phyloP scores from a whole-genome alignment of 148 eudicot species.

The Rhododendron simsii region DNA sequence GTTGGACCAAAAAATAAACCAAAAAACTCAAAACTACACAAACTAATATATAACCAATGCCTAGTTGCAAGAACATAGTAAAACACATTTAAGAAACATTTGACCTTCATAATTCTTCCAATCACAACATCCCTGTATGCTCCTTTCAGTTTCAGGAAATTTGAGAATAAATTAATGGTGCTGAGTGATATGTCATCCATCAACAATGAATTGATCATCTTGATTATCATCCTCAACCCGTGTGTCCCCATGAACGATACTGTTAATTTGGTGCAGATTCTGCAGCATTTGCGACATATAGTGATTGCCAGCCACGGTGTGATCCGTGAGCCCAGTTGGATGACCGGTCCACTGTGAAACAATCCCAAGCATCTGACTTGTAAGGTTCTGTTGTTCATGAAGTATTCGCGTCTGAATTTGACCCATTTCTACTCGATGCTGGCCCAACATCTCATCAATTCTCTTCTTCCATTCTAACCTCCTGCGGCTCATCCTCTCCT shows the following conservation, averaged over 20 bases:
- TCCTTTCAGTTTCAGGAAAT: neutral
- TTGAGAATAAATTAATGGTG: neutral
- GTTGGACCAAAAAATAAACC: neutral
- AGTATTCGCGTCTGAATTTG: slow-evolving; percentile 72
- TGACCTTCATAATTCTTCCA: slow-evolving; percentile 10
- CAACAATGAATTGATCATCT: slow-evolving; percentile 88
- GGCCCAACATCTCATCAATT: slow-evolving; percentile 64
- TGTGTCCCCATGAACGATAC: slow-evolving; percentile 68
- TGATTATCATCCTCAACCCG: slow-evolving; percentile 79
- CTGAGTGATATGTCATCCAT: slow-evolving; percentile 35
- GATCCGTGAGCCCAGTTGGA: slow-evolving; percentile 71
- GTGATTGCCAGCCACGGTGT: slow-evolving; percentile 62
- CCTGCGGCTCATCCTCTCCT: slow-evolving; percentile 62
- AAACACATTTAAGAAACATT: neutral
- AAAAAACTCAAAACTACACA: neutral
- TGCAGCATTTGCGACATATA: slow-evolving; percentile 89
- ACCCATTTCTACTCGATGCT: slow-evolving; percentile 71
- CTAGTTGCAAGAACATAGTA: neutral
- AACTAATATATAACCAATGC: slow-evolving; percentile 10
- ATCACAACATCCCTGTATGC: neutral
- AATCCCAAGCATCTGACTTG: slow-evolving; percentile 64
- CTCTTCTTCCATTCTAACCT: slow-evolving; percentile 75
- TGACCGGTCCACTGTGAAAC: slow-evolving; percentile 90
- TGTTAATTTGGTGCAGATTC: slow-evolving; percentile 77
- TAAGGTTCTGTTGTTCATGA: slow-evolving; percentile 81